Percentiles rank a stretch among this genome's conserved stretches.
These are phyloP conservation scores for Stephania cephalantha DNA, from an alignment of 164 flowering plant genomes.

Conservation along the genomic window DNA sequence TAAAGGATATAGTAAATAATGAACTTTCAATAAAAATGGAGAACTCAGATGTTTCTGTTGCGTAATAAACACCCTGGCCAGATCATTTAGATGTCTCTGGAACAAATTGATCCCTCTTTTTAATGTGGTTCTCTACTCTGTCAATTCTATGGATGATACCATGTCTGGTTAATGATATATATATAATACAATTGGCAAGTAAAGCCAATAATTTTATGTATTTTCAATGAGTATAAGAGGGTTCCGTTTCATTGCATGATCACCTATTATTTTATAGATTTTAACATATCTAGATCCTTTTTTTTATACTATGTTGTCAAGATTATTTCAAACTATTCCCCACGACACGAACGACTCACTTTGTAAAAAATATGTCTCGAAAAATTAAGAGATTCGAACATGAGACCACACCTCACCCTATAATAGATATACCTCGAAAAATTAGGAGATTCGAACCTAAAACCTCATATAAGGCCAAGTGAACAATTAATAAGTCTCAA, in stretches of 20 bases:
- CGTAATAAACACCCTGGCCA: neutral
- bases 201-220: neutral
- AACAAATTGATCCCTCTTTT: neutral
- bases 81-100: neutral
- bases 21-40: too few relatives aligned
- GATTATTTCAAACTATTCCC: too few relatives aligned
- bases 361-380: too few relatives aligned
- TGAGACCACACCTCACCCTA: too few relatives aligned
- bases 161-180: neutral
- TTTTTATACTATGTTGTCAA: neutral
- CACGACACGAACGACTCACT: too few relatives aligned
- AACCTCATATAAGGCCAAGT: too few relatives aligned
- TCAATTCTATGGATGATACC: neutral
- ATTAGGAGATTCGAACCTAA: too few relatives aligned
- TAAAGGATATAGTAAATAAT: neutral
- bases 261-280: neutral
- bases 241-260: neutral
- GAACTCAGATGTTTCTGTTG: neutral
- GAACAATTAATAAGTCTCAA: too few relatives aligned
- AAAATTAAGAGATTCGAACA: too few relatives aligned
- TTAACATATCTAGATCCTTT: constrained; percentile 3
- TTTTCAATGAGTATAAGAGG: neutral
- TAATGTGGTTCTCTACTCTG: neutral
- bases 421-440: too few relatives aligned
- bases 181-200: neutral